Percentiles rank a stretch among this genome's conserved stretches.
Conservation (phyloP, 2,329 filamentous ascomycete genomes). For the Diplodia intermedia region DNA sequence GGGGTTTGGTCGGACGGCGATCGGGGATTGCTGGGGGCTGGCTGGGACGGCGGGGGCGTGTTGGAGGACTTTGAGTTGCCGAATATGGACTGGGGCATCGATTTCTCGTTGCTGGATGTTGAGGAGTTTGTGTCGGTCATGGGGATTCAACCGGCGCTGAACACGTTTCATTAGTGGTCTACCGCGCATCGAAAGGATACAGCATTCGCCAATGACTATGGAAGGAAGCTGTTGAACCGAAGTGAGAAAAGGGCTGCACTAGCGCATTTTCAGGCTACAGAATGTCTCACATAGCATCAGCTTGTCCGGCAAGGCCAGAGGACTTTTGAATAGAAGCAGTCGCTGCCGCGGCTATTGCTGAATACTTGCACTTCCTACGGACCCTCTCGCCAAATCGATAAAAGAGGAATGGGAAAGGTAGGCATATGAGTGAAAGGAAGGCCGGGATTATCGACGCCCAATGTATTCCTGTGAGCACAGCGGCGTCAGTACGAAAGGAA, state of each 20-base stretch:
- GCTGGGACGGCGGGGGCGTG: background rate
- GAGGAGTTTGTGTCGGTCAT: constrained; percentile 13
- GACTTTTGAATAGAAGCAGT: background rate
- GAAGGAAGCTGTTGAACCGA: too few relatives aligned
- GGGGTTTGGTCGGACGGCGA: background rate
- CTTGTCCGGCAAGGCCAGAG: background rate
- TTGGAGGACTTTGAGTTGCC: background rate
- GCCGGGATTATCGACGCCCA: constrained; percentile 78
- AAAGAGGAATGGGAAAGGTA: constrained; percentile 78
- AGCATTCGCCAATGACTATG: background rate
- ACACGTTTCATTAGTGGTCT: background rate
- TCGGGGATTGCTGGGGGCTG: background rate
- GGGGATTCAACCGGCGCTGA: background rate
- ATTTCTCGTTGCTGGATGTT: constrained; percentile 9
- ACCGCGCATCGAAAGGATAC: background rate
- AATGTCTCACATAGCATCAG: background rate
- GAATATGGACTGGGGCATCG: constrained; percentile 16
- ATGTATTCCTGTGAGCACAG: constrained; percentile 64
- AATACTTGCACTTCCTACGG: constrained; percentile 72
- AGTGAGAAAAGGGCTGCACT: background rate
- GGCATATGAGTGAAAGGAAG: constrained; percentile 73
- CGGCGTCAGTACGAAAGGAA: background rate
- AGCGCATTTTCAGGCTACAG: too few relatives aligned
- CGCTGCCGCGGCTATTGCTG: constrained; percentile 63
- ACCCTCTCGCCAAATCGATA: constrained; percentile 73